These are phyloP conservation scores for Entomortierella parvispora DNA, from an alignment of 192 early-diverging fungal genomes.

Conservation along the genomic window DNA sequence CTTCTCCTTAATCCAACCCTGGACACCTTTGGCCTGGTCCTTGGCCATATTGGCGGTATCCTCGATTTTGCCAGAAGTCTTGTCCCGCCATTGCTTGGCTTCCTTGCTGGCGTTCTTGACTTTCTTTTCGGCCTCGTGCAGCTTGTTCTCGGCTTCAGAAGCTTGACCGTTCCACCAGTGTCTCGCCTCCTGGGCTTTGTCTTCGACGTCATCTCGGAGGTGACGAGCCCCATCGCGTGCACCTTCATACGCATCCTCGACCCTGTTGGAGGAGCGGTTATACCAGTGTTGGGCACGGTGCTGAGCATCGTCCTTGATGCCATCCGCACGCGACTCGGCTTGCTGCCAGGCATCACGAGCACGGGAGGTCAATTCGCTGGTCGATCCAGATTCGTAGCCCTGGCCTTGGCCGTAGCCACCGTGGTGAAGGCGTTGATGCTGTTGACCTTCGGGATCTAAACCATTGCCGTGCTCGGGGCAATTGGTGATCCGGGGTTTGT, in stretches of 20 bases:
- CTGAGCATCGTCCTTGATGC: neutral
- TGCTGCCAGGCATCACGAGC: conserved; percentile 29
- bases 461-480: neutral
- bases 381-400: neutral
- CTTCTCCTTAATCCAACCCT: conserved; percentile 23
- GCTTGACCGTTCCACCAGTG: neutral
- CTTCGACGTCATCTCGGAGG: neutral
- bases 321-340: conserved; percentile 8
- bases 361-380: conserved; percentile 27
- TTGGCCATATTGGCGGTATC: conserved; percentile 1
- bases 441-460: neutral
- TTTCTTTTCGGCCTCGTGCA: neutral
- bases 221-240: too few relatives aligned
- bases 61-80: neutral
- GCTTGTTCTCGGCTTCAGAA: conserved; percentile 11
- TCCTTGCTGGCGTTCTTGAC: conserved; percentile 6
- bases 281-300: neutral
- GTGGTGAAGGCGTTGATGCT: neutral
- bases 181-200: conserved; percentile 6
- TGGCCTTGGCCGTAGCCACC: neutral
- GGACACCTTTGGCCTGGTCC: conserved; percentile 29
- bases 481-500: conserved; percentile 1
- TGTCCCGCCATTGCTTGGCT: conserved; percentile 26
- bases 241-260: too few relatives aligned
- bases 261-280: too few relatives aligned